Conservation (phyloP, 192 early-diverging fungal genomes). For the Rhizophagus prolifer region DNA sequence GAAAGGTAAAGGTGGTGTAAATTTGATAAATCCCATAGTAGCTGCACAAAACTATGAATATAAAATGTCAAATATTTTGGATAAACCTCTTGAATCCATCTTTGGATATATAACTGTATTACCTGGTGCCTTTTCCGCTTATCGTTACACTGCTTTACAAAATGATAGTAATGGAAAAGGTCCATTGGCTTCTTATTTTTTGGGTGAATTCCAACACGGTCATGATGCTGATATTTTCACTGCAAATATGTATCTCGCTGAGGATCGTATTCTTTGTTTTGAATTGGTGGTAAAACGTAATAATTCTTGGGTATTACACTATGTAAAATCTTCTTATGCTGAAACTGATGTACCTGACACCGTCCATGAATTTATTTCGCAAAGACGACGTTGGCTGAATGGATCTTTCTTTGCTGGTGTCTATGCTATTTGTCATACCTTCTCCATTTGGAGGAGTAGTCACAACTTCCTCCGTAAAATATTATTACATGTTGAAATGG, state of each 20-base stretch:
- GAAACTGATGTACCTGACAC: conserved; percentile 79
- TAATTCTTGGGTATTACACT: conserved; percentile 68
- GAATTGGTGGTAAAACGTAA: conserved; percentile 77
- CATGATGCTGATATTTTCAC: conserved; percentile 65
- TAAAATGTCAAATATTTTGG: conserved; percentile 69
- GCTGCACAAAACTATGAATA: conserved; percentile 72
- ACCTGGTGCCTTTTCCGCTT: conserved; percentile 85
- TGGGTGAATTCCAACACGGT: conserved; percentile 61
- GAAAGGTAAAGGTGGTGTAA: conserved; percentile 63
- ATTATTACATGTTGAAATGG: conserved; percentile 72
- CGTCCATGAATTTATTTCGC: conserved; percentile 87
- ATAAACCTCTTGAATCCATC: conserved; percentile 77
- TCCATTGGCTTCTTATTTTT: conserved; percentile 75
- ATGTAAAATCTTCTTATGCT: conserved; percentile 65
- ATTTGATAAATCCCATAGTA: conserved; percentile 56
- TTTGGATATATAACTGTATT: conserved; percentile 88
- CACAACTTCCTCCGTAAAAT: conserved; percentile 73
- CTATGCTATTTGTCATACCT: conserved; percentile 77
- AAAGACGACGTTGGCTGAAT: conserved; percentile 93
- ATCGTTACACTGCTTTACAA: conserved; percentile 72
- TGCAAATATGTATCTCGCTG: conserved; percentile 82
- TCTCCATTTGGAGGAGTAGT: conserved; percentile 71
- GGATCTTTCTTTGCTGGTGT: conserved; percentile 90
- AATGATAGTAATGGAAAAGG: conserved; percentile 61
- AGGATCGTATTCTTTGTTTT: conserved; percentile 84